Conservation (phyloP, 441 rosid species). For the Metrosideros polymorpha region DNA sequence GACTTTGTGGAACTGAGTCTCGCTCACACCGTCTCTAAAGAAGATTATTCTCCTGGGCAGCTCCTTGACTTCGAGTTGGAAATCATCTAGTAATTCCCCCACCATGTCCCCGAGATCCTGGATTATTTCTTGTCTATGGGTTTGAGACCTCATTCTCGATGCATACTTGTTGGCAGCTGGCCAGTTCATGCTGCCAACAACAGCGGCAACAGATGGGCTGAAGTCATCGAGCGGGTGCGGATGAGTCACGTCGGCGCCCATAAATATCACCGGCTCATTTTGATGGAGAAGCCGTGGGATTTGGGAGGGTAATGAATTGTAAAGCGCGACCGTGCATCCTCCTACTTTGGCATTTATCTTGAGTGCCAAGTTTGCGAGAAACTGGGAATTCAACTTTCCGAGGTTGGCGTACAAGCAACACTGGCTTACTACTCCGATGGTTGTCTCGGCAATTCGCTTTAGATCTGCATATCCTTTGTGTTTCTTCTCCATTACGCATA, state of each 20-base stretch:
- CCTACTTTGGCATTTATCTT: conserved; percentile 75
- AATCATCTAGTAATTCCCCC: conserved; percentile 67
- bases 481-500: conserved; percentile 89
- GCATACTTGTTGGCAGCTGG: conserved; percentile 64
- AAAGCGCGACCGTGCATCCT: conserved; percentile 79
- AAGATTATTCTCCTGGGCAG: conserved; percentile 62
- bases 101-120: conserved; percentile 59
- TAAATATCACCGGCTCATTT: conserved; percentile 62
- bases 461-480: conserved; percentile 76
- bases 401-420: conserved; percentile 65
- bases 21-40: conserved; percentile 71
- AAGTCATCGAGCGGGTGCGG: conserved; percentile 68
- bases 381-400: conserved; percentile 51
- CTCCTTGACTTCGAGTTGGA: conserved; percentile 42
- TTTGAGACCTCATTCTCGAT: conserved; percentile 62
- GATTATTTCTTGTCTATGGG: conserved; percentile 64
- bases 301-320: conserved; percentile 68
- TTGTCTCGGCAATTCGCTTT: conserved; percentile 64
- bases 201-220: conserved; percentile 73
- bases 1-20: conserved; percentile 57
- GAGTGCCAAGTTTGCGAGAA: conserved; percentile 58
- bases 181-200: conserved; percentile 80
- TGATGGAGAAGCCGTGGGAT: conserved; percentile 55
- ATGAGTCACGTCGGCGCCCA: conserved; percentile 79
- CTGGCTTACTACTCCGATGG: conserved; percentile 56